Conservation (phyloP, 179 eudicot species). For the Pouteria campechiana region DNA sequence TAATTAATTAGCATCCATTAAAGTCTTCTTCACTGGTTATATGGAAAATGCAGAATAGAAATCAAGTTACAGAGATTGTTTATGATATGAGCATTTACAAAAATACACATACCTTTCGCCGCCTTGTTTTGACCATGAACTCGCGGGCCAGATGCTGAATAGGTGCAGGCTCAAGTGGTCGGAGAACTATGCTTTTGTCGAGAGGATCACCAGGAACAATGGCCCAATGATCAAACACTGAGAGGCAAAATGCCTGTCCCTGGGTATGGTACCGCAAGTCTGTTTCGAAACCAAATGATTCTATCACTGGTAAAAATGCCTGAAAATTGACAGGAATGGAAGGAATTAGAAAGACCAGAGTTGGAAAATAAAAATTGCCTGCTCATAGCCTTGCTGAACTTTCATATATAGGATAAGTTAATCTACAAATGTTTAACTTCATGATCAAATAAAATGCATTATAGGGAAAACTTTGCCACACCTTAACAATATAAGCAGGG, state of each 20-base stretch:
- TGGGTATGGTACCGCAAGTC: conserved; percentile 98
- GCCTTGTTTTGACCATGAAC: conserved; percentile 98
- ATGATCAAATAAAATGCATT: too few species aligned
- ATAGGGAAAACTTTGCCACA: conserved; percentile 11
- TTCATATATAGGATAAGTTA: too few species aligned
- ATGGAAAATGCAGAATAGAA: too few species aligned
- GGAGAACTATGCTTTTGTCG: conserved; percentile 85
- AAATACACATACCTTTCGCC: conserved; percentile 64
- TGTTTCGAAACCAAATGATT: conserved; percentile 96
- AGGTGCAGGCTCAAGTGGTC: conserved; percentile 97
- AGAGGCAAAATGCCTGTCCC: conserved; percentile 90
- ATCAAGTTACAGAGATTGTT: too few species aligned
- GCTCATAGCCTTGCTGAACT: too few species aligned
- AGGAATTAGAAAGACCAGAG: background rate
- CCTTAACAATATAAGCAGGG: conserved; percentile 96
- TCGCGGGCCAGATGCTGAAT: conserved; percentile 93
- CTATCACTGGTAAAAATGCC: conserved; percentile 97
- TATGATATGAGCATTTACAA: too few species aligned
- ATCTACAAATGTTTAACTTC: too few species aligned
- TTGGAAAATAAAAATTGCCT: too few species aligned
- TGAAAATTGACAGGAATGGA: conserved; percentile 11
- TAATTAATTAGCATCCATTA: background rate
- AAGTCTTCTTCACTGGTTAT: too few species aligned
- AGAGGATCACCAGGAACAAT: conserved; percentile 98
- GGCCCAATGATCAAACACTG: conserved; percentile 97